Conservation (phyloP, 2,329 filamentous ascomycete genomes). For the Pseudohalonectria lignicola region DNA sequence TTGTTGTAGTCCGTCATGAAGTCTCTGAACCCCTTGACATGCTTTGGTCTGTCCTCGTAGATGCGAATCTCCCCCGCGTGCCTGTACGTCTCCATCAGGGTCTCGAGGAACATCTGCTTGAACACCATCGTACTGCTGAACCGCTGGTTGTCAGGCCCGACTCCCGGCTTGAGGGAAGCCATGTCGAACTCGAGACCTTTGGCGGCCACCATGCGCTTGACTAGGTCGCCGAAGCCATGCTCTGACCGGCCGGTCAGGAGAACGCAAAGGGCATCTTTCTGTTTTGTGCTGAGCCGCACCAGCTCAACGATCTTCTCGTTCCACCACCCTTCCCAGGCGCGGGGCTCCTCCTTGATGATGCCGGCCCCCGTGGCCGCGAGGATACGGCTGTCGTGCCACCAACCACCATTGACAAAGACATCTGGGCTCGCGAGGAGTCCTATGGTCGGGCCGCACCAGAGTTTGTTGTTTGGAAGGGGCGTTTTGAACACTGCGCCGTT, state of each 20-base stretch:
- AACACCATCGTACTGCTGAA: slow-evolving; percentile 82
- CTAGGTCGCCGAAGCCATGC: slow-evolving; percentile 61
- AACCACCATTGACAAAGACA: slow-evolving; percentile 71
- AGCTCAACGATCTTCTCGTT: slow-evolving; percentile 82
- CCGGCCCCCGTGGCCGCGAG: slow-evolving; percentile 80
- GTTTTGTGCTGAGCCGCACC: slow-evolving; percentile 67
- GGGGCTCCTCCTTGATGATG: slow-evolving; percentile 66
- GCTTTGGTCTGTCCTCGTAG: slow-evolving; percentile 55
- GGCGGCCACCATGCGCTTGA: slow-evolving; percentile 70
- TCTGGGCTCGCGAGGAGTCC: slow-evolving; percentile 68
- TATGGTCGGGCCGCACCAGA: slow-evolving; percentile 75
- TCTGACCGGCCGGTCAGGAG: slow-evolving; percentile 82
- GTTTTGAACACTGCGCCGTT: slow-evolving; percentile 66
- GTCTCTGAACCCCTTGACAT: slow-evolving; percentile 72
- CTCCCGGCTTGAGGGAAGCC: slow-evolving; percentile 74
- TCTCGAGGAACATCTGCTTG: slow-evolving; percentile 76
- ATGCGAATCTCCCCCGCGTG: slow-evolving; percentile 72
- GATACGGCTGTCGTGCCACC: slow-evolving; percentile 92
- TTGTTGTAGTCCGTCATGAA: slow-evolving; percentile 74
- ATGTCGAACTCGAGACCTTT: slow-evolving; percentile 81
- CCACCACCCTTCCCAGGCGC: slow-evolving; percentile 91
- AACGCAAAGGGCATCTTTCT: slow-evolving; percentile 76
- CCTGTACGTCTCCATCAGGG: slow-evolving; percentile 77
- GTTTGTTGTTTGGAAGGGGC: slow-evolving; percentile 74
- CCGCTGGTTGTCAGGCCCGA: slow-evolving; percentile 67